A percentile compares a stretch with the other conserved stretches of the same genome.
These are phyloP conservation scores for Exophiala mesophila DNA, from an alignment of 2,329 filamentous ascomycete genomes.

Conservation along the genomic window DNA sequence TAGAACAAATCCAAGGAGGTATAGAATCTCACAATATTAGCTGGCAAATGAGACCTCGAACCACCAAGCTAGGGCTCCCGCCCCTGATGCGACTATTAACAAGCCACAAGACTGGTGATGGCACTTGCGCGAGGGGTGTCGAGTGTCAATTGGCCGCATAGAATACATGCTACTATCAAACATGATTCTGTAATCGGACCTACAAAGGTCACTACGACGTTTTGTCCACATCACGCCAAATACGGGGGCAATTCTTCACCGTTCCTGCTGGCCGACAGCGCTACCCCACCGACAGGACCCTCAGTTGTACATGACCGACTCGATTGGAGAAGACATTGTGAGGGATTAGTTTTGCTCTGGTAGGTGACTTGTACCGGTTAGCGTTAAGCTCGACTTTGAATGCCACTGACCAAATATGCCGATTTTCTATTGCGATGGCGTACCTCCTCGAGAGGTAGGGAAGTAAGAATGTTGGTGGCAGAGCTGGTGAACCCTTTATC, in stretches of 20 bases:
- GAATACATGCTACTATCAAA: no score
- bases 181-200: no score
- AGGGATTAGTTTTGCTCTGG: background rate
- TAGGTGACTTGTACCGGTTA: background rate
- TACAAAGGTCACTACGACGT: no score
- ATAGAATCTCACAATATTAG: no score
- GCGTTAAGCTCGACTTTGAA: background rate
- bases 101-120: no score
- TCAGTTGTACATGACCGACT: background rate
- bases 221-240: background rate
- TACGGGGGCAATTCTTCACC: background rate
- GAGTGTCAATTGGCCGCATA: no score
- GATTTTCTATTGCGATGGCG: slow-evolving; percentile 4
- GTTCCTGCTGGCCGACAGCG: background rate
- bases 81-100: no score
- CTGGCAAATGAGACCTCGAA: no score
- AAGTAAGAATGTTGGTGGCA: slow-evolving; percentile 5
- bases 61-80: no score
- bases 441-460: slow-evolving; percentile 5
- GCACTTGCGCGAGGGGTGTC: no score
- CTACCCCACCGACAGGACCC: background rate
- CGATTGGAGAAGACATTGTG: background rate
- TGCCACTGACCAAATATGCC: slow-evolving; percentile 1
- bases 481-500: background rate
- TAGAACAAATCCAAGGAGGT: no score